Evolutionary conservation across 306 rosid species (phyloP).

Genomic region (Spatholobus suberectus): DNA sequence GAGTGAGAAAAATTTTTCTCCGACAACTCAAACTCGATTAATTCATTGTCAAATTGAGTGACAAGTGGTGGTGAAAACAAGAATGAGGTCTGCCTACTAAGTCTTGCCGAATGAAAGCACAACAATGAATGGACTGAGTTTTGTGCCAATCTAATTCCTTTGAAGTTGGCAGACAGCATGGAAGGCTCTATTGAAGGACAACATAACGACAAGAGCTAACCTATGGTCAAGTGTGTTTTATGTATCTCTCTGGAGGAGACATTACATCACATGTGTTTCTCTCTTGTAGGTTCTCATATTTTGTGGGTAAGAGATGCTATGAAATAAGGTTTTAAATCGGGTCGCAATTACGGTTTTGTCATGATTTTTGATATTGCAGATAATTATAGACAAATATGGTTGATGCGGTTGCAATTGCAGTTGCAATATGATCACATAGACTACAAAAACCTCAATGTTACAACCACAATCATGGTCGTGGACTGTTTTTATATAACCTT

Average conservation of each 20-base stretch:
- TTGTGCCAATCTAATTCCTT: background rate
- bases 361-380: background rate
- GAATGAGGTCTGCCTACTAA: background rate
- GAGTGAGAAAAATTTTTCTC: background rate
- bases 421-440: background rate
- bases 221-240: background rate
- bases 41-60: background rate
- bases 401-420: background rate
- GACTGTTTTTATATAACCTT: background rate
- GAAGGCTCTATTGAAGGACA: background rate
- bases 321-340: background rate
- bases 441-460: too few species aligned
- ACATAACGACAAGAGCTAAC: background rate
- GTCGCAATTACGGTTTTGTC: background rate
- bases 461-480: background rate
- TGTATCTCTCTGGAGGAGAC: background rate
- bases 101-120: background rate
- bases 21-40: background rate
- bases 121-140: background rate
- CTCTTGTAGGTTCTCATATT: background rate
- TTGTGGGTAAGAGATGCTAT: background rate
- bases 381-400: background rate
- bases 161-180: background rate
- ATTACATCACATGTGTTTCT: background rate
- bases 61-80: background rate